Percentiles rank a stretch among this genome's conserved stretches.
Evolutionary conservation across 2,329 filamentous ascomycete genomes (phyloP).

Genomic region (Talaromyces sp.): DNA sequence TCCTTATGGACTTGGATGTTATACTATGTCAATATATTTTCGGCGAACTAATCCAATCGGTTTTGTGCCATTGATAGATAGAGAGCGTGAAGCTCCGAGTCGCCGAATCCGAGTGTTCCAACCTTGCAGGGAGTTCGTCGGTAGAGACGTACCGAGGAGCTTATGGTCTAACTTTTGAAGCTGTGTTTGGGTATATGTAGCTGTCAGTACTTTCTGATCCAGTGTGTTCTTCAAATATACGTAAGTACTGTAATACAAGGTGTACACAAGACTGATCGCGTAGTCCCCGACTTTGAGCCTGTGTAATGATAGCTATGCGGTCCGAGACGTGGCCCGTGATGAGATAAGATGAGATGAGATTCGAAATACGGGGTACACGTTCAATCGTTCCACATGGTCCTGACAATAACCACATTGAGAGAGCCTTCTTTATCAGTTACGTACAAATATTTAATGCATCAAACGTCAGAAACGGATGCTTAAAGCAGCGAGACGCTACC

Average conservation of each 20-base stretch:
- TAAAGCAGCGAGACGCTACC: constrained; percentile 12
- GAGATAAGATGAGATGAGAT: neutral
- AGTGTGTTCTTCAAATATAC: no score
- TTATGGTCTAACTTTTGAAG: neutral
- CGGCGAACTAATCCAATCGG: neutral
- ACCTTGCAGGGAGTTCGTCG: neutral
- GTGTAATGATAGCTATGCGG: neutral
- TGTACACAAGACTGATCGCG: neutral
- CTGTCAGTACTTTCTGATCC: no score
- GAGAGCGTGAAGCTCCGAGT: neutral
- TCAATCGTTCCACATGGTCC: neutral
- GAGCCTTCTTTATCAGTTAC: neutral
- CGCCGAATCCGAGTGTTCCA: neutral
- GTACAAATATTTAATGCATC: neutral
- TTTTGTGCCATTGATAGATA: neutral
- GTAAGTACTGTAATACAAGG: neutral
- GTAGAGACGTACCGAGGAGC: neutral
- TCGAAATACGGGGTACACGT: neutral
- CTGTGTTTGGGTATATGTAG: no score
- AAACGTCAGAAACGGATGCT: neutral
- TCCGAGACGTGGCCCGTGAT: neutral
- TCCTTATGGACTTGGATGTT: neutral
- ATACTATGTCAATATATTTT: neutral
- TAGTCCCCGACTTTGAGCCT: neutral
- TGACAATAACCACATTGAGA: neutral